Percentiles rank a stretch among this genome's conserved stretches.
These are phyloP conservation scores for Rhodamnia argentea DNA, from an alignment of 345 rosid genomes.

Conservation along the genomic window DNA sequence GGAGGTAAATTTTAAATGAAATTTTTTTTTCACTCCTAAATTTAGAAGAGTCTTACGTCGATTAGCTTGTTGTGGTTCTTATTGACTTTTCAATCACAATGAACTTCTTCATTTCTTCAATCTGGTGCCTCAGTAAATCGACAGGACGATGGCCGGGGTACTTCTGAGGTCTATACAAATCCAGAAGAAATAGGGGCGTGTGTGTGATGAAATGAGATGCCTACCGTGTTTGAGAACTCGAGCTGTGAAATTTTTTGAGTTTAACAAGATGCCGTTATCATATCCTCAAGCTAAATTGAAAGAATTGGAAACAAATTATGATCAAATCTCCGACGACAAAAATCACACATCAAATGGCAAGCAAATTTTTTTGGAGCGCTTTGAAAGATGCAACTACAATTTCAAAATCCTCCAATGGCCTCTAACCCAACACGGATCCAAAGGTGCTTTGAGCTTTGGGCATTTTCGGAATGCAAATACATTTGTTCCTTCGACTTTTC, in stretches of 20 bases:
- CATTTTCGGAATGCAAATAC: too few species aligned
- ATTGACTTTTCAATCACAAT: neutral
- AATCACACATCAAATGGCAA: neutral
- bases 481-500: too few species aligned
- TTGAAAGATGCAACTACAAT: too few species aligned
- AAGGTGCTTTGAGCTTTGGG: too few species aligned
- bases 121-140: neutral
- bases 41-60: neutral
- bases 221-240: neutral
- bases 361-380: too few species aligned
- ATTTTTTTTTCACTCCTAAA: neutral
- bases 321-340: neutral
- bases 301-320: too few species aligned
- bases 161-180: neutral
- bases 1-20: neutral
- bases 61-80: neutral
- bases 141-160: neutral
- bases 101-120: neutral
- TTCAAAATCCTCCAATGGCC: too few species aligned
- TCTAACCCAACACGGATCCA: too few species aligned
- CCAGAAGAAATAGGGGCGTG: neutral
- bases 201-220: neutral
- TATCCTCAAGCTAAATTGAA: too few species aligned
- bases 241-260: neutral
- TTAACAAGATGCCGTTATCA: neutral